phyloP scores from a whole-genome alignment of 805 yeast species.

The Wickerhamiella qilinensis region DNA sequence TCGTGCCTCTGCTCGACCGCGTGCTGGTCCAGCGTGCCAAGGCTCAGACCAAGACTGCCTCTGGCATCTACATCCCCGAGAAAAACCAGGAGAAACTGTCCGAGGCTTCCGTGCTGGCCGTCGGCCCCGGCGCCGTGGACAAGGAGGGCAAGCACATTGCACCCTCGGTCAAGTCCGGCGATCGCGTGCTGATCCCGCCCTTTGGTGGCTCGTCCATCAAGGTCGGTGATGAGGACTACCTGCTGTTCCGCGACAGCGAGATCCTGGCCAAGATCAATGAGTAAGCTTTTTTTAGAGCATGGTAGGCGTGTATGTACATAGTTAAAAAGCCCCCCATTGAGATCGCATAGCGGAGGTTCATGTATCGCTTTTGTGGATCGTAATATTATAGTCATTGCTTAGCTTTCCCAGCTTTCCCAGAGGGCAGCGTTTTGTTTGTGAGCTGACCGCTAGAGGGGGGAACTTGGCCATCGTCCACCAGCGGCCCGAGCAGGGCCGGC shows the following conservation, averaged over 20 bases:
- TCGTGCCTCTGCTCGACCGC: constrained; percentile 89
- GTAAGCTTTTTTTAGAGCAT: too few species aligned
- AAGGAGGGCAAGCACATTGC: constrained; percentile 56
- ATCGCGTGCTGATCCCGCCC: constrained; percentile 83
- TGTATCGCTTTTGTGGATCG: background rate
- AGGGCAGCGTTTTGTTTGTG: too few species aligned
- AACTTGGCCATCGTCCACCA: too few species aligned
- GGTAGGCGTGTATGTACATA: background rate
- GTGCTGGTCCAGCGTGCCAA: constrained; percentile 88
- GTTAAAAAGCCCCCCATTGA: too few species aligned
- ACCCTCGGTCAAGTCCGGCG: constrained; percentile 75
- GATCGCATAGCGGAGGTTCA: background rate
- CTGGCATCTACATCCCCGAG: constrained; percentile 89
- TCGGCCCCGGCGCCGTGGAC: constrained; percentile 84
- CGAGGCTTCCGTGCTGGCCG: constrained; percentile 82
- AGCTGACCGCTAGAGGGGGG: too few species aligned
- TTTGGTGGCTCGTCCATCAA: constrained; percentile 87
- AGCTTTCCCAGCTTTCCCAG: too few species aligned
- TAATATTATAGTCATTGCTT: too few species aligned
- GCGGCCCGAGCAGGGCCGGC: too few species aligned
- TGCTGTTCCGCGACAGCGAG: constrained; percentile 84
- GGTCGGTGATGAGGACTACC: constrained; percentile 56
- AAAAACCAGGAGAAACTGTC: constrained; percentile 88
- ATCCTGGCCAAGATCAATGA: constrained; percentile 83
- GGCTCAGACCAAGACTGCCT: constrained; percentile 80